Percentiles rank a stretch among this genome's conserved stretches.
Evolutionary conservation across 768 basidiomycete genomes (phyloP).

Genomic region (Paxillus involutus): DNA sequence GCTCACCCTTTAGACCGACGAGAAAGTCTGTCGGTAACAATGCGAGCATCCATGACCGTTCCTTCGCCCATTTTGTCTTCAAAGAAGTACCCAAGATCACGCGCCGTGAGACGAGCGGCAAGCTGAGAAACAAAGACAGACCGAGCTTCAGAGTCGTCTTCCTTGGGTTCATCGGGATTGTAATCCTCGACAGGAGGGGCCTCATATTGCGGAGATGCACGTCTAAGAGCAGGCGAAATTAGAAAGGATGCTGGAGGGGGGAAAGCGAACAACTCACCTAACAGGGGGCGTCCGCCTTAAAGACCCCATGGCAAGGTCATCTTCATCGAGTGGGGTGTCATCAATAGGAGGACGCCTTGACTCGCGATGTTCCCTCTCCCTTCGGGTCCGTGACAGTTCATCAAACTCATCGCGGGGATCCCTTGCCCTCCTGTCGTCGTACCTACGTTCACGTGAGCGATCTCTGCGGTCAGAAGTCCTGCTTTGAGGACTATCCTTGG

Average conservation of each 20-base stretch:
- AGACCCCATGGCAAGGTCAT: slow-evolving; percentile 36
- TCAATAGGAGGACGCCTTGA: slow-evolving; percentile 41
- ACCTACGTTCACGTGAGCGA: slow-evolving; percentile 56
- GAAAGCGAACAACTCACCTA: slow-evolving; percentile 35
- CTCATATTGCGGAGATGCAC: slow-evolving; percentile 73
- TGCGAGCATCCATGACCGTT: slow-evolving; percentile 91
- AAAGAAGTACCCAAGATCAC: slow-evolving; percentile 98
- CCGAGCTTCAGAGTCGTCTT: slow-evolving; percentile 97
- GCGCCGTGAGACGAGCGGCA: slow-evolving; percentile 92
- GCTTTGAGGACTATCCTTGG: slow-evolving; percentile 51
- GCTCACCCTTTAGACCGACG: slow-evolving; percentile 96
- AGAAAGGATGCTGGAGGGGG: slow-evolving; percentile 4
- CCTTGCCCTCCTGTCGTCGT: slow-evolving; percentile 46
- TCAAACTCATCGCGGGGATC: slow-evolving; percentile 63
- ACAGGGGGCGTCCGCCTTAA: slow-evolving; percentile 37
- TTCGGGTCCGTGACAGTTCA: slow-evolving; percentile 46
- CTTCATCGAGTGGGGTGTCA: slow-evolving; percentile 37
- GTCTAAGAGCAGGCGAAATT: slow-evolving; percentile 38
- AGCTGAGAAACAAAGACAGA: slow-evolving; percentile 99
- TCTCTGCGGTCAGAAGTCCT: slow-evolving; percentile 44
- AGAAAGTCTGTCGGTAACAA: slow-evolving; percentile 93
- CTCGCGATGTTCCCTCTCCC: slow-evolving; percentile 43
- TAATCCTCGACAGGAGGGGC: slow-evolving; percentile 63
- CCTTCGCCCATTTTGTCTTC: slow-evolving; percentile 95
- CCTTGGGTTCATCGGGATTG: slow-evolving; percentile 85